Conservation (phyloP, 2,329 filamentous ascomycete genomes). For the Fusarium sterilihyphosum region DNA sequence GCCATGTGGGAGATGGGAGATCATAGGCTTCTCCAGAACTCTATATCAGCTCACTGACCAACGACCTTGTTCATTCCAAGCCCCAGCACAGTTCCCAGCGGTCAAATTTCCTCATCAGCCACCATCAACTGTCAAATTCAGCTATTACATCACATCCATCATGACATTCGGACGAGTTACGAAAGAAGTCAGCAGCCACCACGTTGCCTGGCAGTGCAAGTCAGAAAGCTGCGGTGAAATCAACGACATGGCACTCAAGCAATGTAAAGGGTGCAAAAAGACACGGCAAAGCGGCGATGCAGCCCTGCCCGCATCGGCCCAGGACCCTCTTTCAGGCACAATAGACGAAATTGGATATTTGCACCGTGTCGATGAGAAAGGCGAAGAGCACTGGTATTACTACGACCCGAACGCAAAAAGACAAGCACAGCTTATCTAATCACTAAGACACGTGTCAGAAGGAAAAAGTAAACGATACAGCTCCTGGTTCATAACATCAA, state of each 20-base stretch:
- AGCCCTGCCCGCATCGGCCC: accelerated
- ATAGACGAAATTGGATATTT: neutral
- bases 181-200: neutral
- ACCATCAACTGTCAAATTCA: accelerated
- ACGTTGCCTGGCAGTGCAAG: neutral
- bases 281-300: neutral
- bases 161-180: neutral
- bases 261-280: accelerated
- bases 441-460: accelerated
- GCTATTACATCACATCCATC: accelerated
- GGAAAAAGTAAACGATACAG: neutral
- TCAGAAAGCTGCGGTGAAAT: accelerated
- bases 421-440: neutral
- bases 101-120: accelerated
- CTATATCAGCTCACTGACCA: neutral
- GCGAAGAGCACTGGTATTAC: neutral
- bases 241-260: neutral
- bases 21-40: accelerated
- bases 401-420: accelerated
- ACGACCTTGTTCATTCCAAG: too few relatives aligned
- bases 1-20: neutral
- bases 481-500: neutral
- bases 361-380: neutral
- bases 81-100: accelerated
- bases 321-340: neutral